Evolutionary conservation across 2,329 filamentous ascomycete species (phyloP), one percentile per base, ranked within the genome.

Genomic region (Juglanconis juglandina): DNA sequence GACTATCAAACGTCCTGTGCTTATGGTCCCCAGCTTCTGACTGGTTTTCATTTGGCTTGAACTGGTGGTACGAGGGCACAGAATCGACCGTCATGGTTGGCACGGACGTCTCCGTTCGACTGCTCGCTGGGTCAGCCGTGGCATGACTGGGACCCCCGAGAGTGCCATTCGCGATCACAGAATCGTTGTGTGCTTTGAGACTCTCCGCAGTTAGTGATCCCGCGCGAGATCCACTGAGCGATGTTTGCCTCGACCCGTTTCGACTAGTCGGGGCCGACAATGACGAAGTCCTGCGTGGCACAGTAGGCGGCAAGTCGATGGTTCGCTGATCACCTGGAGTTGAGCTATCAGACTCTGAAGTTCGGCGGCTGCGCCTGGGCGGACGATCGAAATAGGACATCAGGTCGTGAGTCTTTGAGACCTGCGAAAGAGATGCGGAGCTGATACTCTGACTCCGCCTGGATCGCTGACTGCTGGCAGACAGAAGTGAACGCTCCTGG

Each of bases 261-360:
- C 82, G 78, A 67, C 84, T 88, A 1, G 84, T 86, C 2, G 84
- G 82, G 1, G 85, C 85, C 3, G 86, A 88, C 7, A 87, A 74
- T 13, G 85, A 88, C 1, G 86, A 87, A 46, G 80, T 80, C 48
- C 85, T 79, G 39, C 75, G 69, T 1, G 85, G 85, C 37, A 87
- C 79, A 7, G 75, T 73, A 9, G 85, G 86, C 9, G 85, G 81
- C 59, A 79, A 86, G 69, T 87, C 85, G 58, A 86, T 83, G 0
- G 84, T 87, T 33, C 82, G 77, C 65, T 81, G 77, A 58, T 84
- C 80, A 2, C 72, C 73, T 1, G 69, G 69, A 30, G 70, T 68
- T 35, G 76, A 78, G 11, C 76, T 74, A 62, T 83, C 79, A 1
- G 80, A 80, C 61, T 79, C 76, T 1, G 82, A 83, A 51, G 75